Base-by-base conservation (phyloP, 2,329 filamentous ascomycete genomes). In the Emergomyces africanus region DNA sequence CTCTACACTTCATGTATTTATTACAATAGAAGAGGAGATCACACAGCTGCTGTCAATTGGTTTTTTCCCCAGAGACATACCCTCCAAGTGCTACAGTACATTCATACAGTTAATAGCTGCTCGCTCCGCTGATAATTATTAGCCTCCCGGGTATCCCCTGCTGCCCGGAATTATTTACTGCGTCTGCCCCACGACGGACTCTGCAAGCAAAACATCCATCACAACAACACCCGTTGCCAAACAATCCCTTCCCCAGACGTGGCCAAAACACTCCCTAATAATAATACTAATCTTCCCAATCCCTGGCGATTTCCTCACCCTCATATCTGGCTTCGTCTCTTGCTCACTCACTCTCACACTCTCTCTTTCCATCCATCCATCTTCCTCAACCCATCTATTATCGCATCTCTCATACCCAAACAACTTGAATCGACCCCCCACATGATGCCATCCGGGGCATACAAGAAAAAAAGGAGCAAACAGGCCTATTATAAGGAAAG, bases 361-460 rank as follows among this genome's bases (percentile, higher is more conserved):
- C 12, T 61, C 59, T 49, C 64, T 54, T 54, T 50, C 41, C 33
- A 56, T 46, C 51, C 61, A n/a, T 62, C 51, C 62, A 55, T 64
- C 61, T 42, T 59, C 50, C 39, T 42, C 41, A 49, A 30, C 30
- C 59, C 56, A 35, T 51, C 54, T 61, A 41, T 42, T n/a, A n/a
- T n/a, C n/a, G n/a, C n/a, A n/a, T n/a, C n/a, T n/a, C n/a, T n/a
- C n/a, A n/a, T n/a, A n/a, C n/a, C 37, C 37, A 37, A 55, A 33
- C 37, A 55, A 55, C 14, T 37, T 55, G 53, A 55, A 28, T 55
- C 25, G 39, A 42, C 53, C 39, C 53, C 39, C 53, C 37, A 41
- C 20, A 18, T 9, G 53, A 44, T 44, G 20, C 20, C 15, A 6
- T 18, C 14, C 20, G 25, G 15, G 33, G 23, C n/a, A 2, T 15